phyloP scores from a whole-genome alignment of 2,329 filamentous ascomycete species.

The Aspergillus ochraceus region DNA sequence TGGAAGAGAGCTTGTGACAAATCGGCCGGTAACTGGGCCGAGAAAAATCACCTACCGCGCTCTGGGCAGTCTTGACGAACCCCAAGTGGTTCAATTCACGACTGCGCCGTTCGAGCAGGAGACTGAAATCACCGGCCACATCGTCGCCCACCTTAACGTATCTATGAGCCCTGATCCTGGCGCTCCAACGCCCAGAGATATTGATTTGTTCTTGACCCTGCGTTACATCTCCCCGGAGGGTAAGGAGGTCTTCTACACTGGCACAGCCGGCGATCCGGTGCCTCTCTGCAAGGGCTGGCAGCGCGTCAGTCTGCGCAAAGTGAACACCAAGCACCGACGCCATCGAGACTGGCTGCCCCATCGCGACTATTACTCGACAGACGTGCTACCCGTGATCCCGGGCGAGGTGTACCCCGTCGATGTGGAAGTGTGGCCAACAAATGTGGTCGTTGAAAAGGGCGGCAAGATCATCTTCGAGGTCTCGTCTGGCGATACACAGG shows the following conservation, averaged over 20 bases:
- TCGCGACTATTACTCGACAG: conserved; percentile 52
- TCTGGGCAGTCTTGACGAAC: conserved; percentile 57
- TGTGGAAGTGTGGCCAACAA: conserved; percentile 44
- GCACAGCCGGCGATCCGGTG: conserved; percentile 56
- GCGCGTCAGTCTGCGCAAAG: conserved; percentile 53
- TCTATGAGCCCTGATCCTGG: conserved; percentile 49
- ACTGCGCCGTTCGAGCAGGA: conserved; percentile 60
- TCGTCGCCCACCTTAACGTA: conserved; percentile 64
- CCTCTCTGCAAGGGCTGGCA: conserved; percentile 58
- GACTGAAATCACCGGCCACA: conserved; percentile 69
- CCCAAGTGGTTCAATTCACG: conserved; percentile 58
- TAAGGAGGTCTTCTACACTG: conserved; percentile 57
- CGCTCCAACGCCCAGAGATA: conserved; percentile 47
- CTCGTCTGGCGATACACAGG: conserved; percentile 52
- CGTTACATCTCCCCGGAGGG: conserved; percentile 51
- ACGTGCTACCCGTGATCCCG: conserved; percentile 48
- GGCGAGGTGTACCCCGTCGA: conserved; percentile 54
- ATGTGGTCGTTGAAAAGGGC: conserved; percentile 36
- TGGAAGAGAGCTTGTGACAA: conserved; percentile 41
- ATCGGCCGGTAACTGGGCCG: conserved; percentile 21
- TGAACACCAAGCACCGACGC: conserved; percentile 44
- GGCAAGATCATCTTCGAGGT: conserved; percentile 32
- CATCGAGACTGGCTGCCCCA: conserved; percentile 50
- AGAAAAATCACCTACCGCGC: conserved; percentile 59
- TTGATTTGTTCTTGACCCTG: conserved; percentile 58